Evolutionary conservation across 345 rosid species (phyloP), one percentile per base, ranked within the genome.

Genomic region (Rhodamnia rubescens): DNA sequence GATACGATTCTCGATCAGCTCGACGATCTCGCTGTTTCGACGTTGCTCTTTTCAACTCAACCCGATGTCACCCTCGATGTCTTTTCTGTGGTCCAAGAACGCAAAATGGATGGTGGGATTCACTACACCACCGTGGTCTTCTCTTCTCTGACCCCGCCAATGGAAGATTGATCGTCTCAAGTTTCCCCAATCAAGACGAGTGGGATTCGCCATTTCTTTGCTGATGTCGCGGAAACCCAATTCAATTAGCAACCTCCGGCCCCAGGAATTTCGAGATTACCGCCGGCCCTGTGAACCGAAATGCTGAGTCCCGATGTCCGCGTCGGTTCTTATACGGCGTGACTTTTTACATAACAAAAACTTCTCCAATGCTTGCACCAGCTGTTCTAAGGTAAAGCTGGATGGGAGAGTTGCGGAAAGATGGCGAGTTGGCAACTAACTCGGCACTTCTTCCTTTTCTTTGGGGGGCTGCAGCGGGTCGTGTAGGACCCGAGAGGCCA

Each of bases 361-460:
- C 47, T 32, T 32, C 0, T 4, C 3, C 24, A 20, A 1, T 4
- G 15, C 20, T 4, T 4, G 53, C 53, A 5, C 53, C 18, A 15
- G 54, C 54, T 53, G 54, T 14, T 53, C 54, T 50, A 50, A 50
- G 21, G 20, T 53, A 11, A 15, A 53, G 54, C 5, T 16, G 54
- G 54, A 15, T 53, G 2, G 54, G 20, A 15, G 54, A 53, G 20
- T 16, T 14, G 54, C 20, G 52, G 53, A 53, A 53, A 15, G 54
- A 15, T 53, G 54, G 54, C 54, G 15, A 52, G 15, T 15, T 52
- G 54, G 54, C 18, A 13, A 16, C 5, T 40, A 36, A 36, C 40
- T 36, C 3, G 40, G 40, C 3, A 36, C 40, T 13, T 51, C 5
- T 51, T 13, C 14, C 14, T 2, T 51, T 5, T 52, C 13, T 50